phyloP scores from a whole-genome alignment of 2,329 filamentous ascomycete genomes.

The Colletotrichum horii region DNA sequence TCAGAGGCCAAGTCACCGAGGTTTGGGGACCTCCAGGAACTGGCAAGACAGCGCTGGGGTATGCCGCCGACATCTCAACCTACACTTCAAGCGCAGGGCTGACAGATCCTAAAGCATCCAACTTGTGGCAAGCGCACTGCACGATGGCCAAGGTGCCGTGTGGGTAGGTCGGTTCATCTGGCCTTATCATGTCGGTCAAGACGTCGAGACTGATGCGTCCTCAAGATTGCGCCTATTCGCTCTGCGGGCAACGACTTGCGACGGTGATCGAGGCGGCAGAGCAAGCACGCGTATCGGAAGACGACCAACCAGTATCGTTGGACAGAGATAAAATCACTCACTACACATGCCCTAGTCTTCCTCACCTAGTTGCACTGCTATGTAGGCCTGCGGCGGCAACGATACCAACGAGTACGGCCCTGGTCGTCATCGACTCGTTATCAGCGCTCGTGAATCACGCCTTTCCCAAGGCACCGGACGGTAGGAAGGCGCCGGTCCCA shows the following conservation, averaged over 20 bases:
- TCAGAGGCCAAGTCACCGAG: slow-evolving; percentile 81
- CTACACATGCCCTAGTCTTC: slow-evolving; percentile 63
- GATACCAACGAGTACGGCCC: slow-evolving; percentile 64
- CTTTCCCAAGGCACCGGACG: slow-evolving; percentile 67
- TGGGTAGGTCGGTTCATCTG: slow-evolving; percentile 76
- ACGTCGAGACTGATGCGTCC: not conserved
- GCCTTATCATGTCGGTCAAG: not conserved
- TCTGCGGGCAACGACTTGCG: slow-evolving; percentile 41
- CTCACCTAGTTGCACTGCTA: slow-evolving; percentile 77
- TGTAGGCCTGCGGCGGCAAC: slow-evolving; percentile 68
- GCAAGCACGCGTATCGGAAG: not conserved
- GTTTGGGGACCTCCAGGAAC: slow-evolving; percentile 86
- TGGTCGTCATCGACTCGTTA: slow-evolving; percentile 80
- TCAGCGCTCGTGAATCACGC: slow-evolving; percentile 79
- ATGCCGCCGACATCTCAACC: slow-evolving; percentile 36
- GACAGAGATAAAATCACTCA: slow-evolving; percentile 42
- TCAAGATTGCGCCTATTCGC: slow-evolving; percentile 45
- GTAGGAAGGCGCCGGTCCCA: slow-evolving; percentile 39
- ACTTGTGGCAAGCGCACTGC: slow-evolving; percentile 67
- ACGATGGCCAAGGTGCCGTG: slow-evolving; percentile 66
- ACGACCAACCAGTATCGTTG: not conserved
- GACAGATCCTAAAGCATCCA: slow-evolving; percentile 62
- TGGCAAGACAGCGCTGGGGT: slow-evolving; percentile 87
- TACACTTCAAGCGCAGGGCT: slow-evolving; percentile 12
- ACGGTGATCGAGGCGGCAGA: slow-evolving; percentile 27